phyloP scores from a whole-genome alignment of 148 eudicot genomes.

The Fallopia convolvulus region DNA sequence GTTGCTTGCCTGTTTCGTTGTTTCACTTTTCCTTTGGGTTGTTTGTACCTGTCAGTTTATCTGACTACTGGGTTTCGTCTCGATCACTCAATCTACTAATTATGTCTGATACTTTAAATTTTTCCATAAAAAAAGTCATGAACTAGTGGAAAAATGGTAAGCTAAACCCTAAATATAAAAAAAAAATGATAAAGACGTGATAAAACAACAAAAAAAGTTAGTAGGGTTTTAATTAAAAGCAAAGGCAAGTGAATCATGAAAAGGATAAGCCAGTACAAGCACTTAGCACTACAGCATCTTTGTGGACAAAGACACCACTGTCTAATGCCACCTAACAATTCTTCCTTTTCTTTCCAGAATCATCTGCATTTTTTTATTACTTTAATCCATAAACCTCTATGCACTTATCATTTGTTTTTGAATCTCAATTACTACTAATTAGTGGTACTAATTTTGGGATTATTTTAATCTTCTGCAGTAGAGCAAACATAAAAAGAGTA shows the following conservation, averaged over 20 bases:
- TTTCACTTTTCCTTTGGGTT: no score
- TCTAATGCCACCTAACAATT: not conserved
- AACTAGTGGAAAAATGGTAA: not conserved
- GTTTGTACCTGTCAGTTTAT: no score
- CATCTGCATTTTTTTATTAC: not conserved
- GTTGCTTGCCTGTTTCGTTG: no score
- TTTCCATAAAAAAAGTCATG: not conserved
- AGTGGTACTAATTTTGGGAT: not conserved
- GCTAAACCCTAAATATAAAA: not conserved
- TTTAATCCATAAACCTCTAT: not conserved
- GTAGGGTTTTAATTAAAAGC: not conserved
- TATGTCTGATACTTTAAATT: no score
- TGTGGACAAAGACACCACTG: constrained; percentile 6
- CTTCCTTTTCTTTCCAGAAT: not conserved
- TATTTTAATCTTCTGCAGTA: not conserved
- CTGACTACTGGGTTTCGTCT: no score
- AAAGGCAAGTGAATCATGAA: constrained; percentile 3
- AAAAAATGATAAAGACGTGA: constrained; percentile 4
- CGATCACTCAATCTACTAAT: no score
- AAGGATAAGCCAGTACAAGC: not conserved
- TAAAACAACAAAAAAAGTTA: not conserved
- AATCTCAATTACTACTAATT: constrained; percentile 1
- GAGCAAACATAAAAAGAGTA: not conserved
- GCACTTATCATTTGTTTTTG: not conserved
- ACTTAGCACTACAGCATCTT: not conserved